Conservation (phyloP, 768 basidiomycete genomes). For the Dioszegia aurantiaca region DNA sequence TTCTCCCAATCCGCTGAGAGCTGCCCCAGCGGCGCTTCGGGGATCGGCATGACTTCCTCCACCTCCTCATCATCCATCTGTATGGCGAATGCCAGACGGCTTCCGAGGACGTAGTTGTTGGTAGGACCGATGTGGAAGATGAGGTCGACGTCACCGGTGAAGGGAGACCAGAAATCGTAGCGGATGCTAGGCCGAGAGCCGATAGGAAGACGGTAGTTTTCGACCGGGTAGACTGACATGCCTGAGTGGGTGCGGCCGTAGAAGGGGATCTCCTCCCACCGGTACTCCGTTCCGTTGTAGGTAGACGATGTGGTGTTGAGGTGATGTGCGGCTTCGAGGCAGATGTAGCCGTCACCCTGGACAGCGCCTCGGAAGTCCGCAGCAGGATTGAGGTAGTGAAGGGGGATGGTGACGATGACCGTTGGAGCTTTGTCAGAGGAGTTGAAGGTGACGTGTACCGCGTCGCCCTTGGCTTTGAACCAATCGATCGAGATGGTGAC, state of each 20-base stretch:
- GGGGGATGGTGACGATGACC: constrained; percentile 23
- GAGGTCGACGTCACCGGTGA: constrained; percentile 22
- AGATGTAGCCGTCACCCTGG: constrained; percentile 63
- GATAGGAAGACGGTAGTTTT: constrained; percentile 60
- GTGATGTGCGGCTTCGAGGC: constrained; percentile 66
- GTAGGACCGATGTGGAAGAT: constrained; percentile 36
- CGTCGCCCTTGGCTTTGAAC: constrained; percentile 35
- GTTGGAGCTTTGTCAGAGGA: background rate
- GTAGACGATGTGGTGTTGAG: constrained; percentile 57
- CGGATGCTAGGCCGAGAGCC: constrained; percentile 65
- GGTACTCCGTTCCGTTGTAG: constrained; percentile 51
- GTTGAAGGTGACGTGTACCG: constrained; percentile 15
- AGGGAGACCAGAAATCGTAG: constrained; percentile 53
- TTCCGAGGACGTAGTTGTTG: constrained; percentile 32
- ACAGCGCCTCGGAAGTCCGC: constrained; percentile 57
- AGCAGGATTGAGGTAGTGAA: constrained; percentile 8
- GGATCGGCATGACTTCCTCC: constrained; percentile 26
- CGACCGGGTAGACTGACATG: constrained; percentile 62
- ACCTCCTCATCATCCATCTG: constrained; percentile 31
- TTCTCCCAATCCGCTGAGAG: constrained; percentile 45
- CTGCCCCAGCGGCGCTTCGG: constrained; percentile 16
- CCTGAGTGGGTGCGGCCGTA: constrained; percentile 64
- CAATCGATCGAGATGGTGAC: constrained; percentile 65
- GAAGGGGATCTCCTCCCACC: constrained; percentile 63
- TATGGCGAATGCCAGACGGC: constrained; percentile 33